These are phyloP conservation scores for Cymodocea nodosa DNA, from an alignment of 116 monocot species.

Conservation along the genomic window DNA sequence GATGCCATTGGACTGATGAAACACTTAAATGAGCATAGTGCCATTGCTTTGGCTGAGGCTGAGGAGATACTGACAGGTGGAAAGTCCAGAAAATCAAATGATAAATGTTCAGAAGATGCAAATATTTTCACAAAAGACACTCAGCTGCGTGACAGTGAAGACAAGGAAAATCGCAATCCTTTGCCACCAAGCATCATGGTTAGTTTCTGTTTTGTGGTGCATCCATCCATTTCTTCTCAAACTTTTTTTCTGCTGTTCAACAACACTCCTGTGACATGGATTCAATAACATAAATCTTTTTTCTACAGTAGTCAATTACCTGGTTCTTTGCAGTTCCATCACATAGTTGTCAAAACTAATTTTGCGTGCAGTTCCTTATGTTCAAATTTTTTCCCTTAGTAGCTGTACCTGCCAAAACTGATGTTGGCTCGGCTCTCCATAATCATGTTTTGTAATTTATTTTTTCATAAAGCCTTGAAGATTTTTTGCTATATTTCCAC, in stretches of 20 bases:
- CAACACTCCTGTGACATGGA: background rate
- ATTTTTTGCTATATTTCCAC: no score
- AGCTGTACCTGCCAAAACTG: no score
- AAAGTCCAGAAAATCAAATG: conserved; percentile 4
- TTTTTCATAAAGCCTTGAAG: no score
- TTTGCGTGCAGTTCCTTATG: no score
- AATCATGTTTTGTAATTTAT: no score
- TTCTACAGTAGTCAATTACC: no score
- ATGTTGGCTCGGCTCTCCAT: no score
- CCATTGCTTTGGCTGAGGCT: conserved; percentile 49
- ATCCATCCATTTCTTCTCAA: no score
- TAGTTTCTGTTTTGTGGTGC: background rate
- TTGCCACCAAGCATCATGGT: conserved; percentile 15
- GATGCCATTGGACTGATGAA: conserved; percentile 73
- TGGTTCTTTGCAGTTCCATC: no score
- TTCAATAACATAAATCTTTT: background rate
- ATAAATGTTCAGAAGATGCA: background rate
- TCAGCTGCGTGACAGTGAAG: background rate
- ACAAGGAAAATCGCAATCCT: conserved; percentile 10
- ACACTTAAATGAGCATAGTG: conserved; percentile 54
- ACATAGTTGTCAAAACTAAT: no score
- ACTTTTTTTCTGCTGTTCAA: background rate
- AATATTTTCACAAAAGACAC: background rate
- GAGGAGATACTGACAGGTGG: conserved; percentile 45
- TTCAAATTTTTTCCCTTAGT: no score